Evolutionary conservation across 2,329 filamentous ascomycete genomes (phyloP).

Genomic region (Penicillium nordicum): DNA sequence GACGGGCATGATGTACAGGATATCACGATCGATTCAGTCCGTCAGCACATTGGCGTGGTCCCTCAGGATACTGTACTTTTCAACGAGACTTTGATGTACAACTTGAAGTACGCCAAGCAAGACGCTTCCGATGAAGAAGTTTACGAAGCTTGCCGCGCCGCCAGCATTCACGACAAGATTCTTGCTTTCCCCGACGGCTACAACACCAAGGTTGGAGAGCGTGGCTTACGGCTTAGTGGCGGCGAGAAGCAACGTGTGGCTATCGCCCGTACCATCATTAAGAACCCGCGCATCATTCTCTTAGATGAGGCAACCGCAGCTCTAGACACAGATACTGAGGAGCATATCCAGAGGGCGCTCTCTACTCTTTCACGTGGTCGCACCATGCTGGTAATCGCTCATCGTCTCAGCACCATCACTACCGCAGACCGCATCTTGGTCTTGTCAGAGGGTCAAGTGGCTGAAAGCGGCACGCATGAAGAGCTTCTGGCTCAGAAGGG

Average conservation of each 20-base stretch:
- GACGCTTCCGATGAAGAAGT: constrained; percentile 76
- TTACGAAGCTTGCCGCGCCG: constrained; percentile 75
- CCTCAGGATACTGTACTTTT: constrained; percentile 95
- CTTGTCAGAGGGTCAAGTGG: constrained; percentile 70
- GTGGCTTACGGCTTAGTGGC: constrained; percentile 79
- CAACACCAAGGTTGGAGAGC: constrained; percentile 84
- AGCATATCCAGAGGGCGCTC: constrained; percentile 86
- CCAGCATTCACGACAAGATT: constrained; percentile 91
- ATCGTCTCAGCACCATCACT: constrained; percentile 80
- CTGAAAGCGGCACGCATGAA: constrained; percentile 74
- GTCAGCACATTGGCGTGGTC: constrained; percentile 88
- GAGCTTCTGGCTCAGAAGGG: constrained; percentile 68
- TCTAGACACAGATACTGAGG: constrained; percentile 85
- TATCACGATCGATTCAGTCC: constrained; percentile 88
- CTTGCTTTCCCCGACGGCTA: constrained; percentile 84
- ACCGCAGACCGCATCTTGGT: constrained; percentile 83
- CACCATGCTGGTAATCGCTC: constrained; percentile 92
- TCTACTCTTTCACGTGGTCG: constrained; percentile 77
- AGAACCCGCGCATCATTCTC: constrained; percentile 87
- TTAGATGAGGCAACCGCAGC: constrained; percentile 91
- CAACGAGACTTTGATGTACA: constrained; percentile 94
- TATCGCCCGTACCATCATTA: constrained; percentile 88
- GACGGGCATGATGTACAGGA: constrained; percentile 82
- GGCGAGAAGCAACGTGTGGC: constrained; percentile 93
- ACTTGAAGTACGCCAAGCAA: constrained; percentile 84